A percentile compares a stretch with the other conserved stretches of the same genome.
Conservation (phyloP, 2,329 filamentous ascomycete species). For the Chrysosporium queenslandicum region DNA sequence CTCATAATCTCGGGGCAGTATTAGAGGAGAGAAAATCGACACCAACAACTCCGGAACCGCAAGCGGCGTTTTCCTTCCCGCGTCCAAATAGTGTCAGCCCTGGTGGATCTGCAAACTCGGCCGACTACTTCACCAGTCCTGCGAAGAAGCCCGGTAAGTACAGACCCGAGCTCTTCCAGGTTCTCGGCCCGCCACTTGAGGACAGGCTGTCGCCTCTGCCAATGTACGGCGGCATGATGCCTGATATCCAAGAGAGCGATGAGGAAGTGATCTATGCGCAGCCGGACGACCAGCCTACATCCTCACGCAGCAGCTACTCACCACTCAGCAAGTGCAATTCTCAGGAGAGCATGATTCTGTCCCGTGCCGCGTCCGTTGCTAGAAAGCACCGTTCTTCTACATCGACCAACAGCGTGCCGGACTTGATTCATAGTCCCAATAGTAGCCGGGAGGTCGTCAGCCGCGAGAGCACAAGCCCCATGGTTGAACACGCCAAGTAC, state of each 20-base stretch:
- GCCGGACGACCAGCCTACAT: conserved; percentile 32
- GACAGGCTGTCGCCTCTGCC: conserved; percentile 29
- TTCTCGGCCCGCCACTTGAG: conserved; percentile 24
- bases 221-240: conserved; percentile 34
- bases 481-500: not conserved
- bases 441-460: conserved; percentile 31
- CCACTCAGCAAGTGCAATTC: conserved; percentile 49
- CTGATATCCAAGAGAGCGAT: conserved; percentile 39
- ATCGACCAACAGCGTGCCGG: conserved; percentile 38
- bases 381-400: conserved; percentile 41
- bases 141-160: conserved; percentile 23
- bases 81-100: conserved; percentile 11
- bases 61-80: conserved; percentile 7
- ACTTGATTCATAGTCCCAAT: conserved; percentile 34
- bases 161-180: conserved; percentile 26
- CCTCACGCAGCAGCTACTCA: conserved; percentile 41
- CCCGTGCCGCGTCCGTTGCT: conserved; percentile 39
- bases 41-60: conserved; percentile 7
- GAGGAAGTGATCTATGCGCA: conserved; percentile 26
- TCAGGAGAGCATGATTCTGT: conserved; percentile 47
- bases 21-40: not conserved
- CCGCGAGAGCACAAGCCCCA: conserved; percentile 11
- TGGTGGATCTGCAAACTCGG: not conserved
- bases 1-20: not conserved
- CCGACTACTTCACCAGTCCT: conserved; percentile 18